Evolutionary conservation across 495 filamentous ascomycete genomes (phyloP).

Genomic region (Sordaria brevicollis): DNA sequence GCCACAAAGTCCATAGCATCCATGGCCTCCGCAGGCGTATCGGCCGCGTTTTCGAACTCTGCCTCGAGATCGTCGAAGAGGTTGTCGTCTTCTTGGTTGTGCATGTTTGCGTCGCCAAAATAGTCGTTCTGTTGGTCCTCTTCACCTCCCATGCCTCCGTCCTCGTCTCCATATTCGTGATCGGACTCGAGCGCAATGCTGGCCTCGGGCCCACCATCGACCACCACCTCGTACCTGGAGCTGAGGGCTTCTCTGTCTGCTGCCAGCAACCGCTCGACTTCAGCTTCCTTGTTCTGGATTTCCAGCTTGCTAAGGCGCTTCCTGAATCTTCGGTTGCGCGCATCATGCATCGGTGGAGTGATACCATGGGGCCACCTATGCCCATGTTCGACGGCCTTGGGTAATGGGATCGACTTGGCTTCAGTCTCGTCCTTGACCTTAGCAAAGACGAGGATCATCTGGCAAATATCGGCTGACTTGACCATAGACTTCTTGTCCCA

Average conservation of each 20-base stretch:
- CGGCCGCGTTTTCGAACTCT: conserved; percentile 19
- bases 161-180: conserved; percentile 49
- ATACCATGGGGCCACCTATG: conserved; percentile 85
- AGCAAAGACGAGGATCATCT: conserved; percentile 83
- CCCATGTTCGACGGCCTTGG: conserved; percentile 51
- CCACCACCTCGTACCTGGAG: conserved; percentile 53
- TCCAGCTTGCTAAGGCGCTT: conserved; percentile 71
- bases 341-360: conserved; percentile 83
- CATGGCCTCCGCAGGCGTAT: conserved; percentile 18
- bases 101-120: conserved; percentile 3
- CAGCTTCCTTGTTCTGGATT: conserved; percentile 79
- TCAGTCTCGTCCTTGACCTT: conserved; percentile 61
- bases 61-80: conserved; percentile 33
- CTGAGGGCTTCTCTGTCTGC: conserved; percentile 52
- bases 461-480: conserved; percentile 88
- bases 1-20: conserved; percentile 5
- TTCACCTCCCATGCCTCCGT: conserved; percentile 42
- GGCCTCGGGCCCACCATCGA: conserved; percentile 35
- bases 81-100: conserved; percentile 14
- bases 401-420: conserved; percentile 54
- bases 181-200: conserved; percentile 36
- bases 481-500: conserved; percentile 89
- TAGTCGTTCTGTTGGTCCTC: conserved; percentile 11
- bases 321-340: conserved; percentile 74
- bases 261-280: conserved; percentile 65